Base-by-base conservation (phyloP, 2,329 filamentous ascomycete species). In the Aspergillus sp. region DNA sequence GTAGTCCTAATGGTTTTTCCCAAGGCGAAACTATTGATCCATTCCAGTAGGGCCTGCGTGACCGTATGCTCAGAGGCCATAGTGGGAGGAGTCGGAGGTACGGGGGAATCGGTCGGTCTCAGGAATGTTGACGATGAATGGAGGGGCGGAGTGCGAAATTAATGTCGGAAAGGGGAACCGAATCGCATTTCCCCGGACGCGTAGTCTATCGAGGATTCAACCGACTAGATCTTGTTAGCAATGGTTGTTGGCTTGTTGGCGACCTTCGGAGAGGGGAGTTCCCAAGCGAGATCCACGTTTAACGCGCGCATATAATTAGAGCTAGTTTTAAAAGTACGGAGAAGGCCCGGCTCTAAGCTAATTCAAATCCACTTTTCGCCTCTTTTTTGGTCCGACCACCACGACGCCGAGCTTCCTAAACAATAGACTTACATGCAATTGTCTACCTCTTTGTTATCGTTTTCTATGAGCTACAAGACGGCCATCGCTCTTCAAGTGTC, bases 31-130 rank as follows among this genome's bases (percentile, higher is more conserved):
- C 74, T 78, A 70, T 78, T 79, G 68, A 81, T 73, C 78, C 78
- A 81, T 72, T 80, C 78, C 63, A 80, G 67, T 53, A 81, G 69
- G 57, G 77, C 78, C 60, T 78, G 74, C 61, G 77, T 77, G 60
- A 79, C 75, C 57, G 71, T 76, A 68, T 77, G 76, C 67, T 80
- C 77, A 65, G 76, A 74, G 51, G 77, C 72, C 78, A 80, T 81
- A 62, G 64, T 71, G 64, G 59, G 62, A 57, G 62, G 59, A 49
- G 55, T n/a, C 36, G 52, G 49, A 49, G 54, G 46, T 20, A 20
- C 22, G 18, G 20, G 18, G 18, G 54, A 54, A 42, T 55, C 57
- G 49, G 53, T 61, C 56, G 49, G 61, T 61, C 61, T 57, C 57
- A 57, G 58, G 63, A 68, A 67, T 68, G 63, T 65, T 69, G 57